A percentile compares a stretch with the other conserved stretches of the same genome.
Evolutionary conservation across 73 alveolate genomes (phyloP).

Genomic region (Breviolum minutum): DNA sequence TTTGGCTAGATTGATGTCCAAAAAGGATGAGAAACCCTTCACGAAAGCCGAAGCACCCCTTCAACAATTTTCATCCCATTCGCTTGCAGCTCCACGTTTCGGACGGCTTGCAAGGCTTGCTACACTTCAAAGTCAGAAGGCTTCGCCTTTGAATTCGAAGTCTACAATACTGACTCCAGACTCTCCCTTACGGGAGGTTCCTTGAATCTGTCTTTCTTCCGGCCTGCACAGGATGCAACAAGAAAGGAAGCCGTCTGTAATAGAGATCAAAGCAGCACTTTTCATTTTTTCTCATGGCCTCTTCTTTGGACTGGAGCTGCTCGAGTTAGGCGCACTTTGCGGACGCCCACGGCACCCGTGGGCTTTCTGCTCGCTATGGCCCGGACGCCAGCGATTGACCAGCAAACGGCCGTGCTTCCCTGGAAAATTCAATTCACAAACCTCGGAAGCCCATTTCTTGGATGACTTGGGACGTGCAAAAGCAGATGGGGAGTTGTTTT

Average conservation of each 20-base stretch:
- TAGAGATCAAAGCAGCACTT: background rate
- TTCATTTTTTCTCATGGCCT: background rate
- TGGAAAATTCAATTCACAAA: constrained; percentile 66
- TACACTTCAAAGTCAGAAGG: constrained; percentile 41
- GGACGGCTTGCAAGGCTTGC: background rate
- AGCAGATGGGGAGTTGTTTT: too few relatives aligned
- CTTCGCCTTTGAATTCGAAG: constrained; percentile 79
- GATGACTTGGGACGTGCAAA: background rate
- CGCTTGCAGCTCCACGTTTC: constrained; percentile 17
- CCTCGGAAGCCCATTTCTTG: background rate
- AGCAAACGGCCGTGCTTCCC: constrained; percentile 51
- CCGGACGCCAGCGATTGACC: constrained; percentile 90
- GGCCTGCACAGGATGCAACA: background rate
- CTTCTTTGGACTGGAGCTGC: constrained; percentile 24
- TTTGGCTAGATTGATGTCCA: too few relatives aligned
- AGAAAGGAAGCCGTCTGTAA: background rate
- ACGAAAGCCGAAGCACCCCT: too few relatives aligned
- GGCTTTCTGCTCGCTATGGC: constrained; percentile 62
- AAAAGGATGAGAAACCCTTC: too few relatives aligned
- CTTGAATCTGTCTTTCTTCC: constrained; percentile 9
- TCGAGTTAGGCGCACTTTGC: background rate
- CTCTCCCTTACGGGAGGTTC: constrained; percentile 80
- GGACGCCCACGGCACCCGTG: background rate
- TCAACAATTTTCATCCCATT: too few relatives aligned
- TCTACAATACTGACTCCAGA: constrained; percentile 32